Conservation (phyloP, 2,329 filamentous ascomycete species). For the Talaromyces sp. region DNA sequence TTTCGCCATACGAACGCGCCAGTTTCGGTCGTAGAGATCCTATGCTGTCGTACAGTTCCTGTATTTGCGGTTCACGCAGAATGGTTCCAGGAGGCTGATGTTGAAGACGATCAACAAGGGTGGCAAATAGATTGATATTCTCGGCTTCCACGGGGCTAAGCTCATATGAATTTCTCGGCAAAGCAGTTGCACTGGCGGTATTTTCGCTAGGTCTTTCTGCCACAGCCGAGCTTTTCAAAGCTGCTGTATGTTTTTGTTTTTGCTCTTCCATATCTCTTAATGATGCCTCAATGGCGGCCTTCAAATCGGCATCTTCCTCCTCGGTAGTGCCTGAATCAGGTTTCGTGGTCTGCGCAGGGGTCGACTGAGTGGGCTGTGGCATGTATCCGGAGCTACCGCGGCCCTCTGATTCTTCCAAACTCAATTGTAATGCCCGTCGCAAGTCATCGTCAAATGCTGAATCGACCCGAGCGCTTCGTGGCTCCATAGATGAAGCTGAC, state of each 20-base stretch:
- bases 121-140: conserved; percentile 94
- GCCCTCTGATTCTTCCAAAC: conserved; percentile 82
- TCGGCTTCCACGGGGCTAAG: conserved; percentile 89
- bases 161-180: conserved; percentile 90
- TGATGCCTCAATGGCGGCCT: conserved; percentile 91
- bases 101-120: conserved; percentile 87
- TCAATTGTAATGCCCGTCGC: conserved; percentile 92
- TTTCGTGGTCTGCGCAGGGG: not conserved
- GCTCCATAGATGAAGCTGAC: conserved; percentile 76
- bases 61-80: conserved; percentile 92
- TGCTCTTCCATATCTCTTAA: conserved; percentile 97
- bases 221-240: conserved; percentile 72
- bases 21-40: conserved; percentile 89
- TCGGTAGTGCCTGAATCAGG: conserved; percentile 48
- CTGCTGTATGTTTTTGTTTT: conserved; percentile 81
- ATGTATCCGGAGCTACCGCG: conserved; percentile 67
- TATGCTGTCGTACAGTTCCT: conserved; percentile 96
- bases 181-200: conserved; percentile 45
- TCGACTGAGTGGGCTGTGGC: conserved; percentile 50
- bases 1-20: conserved; percentile 92
- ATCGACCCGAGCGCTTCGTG: conserved; percentile 79
- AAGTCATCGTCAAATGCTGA: conserved; percentile 92
- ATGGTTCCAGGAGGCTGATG: conserved; percentile 95
- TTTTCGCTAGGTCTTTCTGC: conserved; percentile 46
- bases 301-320: conserved; percentile 88